phyloP scores from a whole-genome alignment of 2,329 filamentous ascomycete genomes.

The Neonectria sp. region DNA sequence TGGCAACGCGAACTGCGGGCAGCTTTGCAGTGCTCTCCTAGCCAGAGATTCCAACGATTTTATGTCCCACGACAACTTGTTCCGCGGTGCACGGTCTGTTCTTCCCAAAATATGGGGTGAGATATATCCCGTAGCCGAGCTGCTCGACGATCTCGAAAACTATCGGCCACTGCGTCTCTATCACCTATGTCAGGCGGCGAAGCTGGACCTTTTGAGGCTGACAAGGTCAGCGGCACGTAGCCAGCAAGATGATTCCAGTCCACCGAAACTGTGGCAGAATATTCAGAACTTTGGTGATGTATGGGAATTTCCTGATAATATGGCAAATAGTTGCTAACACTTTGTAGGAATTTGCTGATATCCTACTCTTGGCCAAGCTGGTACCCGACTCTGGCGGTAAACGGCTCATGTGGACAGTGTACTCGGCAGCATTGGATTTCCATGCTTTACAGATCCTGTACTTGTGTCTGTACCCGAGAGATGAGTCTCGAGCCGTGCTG shows the following conservation, averaged over 20 bases:
- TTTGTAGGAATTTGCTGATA: slow-evolving; percentile 39
- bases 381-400: slow-evolving; percentile 28
- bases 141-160: slow-evolving; percentile 41
- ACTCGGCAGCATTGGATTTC: slow-evolving; percentile 38
- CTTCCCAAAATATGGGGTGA: slow-evolving; percentile 44
- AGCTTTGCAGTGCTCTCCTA: slow-evolving; percentile 39
- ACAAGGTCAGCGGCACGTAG: slow-evolving; percentile 17
- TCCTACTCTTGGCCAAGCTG: slow-evolving; percentile 28
- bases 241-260: neutral
- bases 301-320: neutral
- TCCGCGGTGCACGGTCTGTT: slow-evolving; percentile 36
- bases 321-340: neutral
- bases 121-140: slow-evolving; percentile 35
- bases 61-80: slow-evolving; percentile 42
- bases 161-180: slow-evolving; percentile 37
- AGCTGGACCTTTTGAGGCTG: slow-evolving; percentile 36
- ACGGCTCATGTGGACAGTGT: slow-evolving; percentile 45
- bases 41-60: slow-evolving; percentile 39
- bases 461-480: slow-evolving; percentile 9
- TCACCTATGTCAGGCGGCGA: slow-evolving; percentile 40
- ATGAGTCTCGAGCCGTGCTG: neutral
- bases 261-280: slow-evolving; percentile 29
- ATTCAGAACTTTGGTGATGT: slow-evolving; percentile 40
- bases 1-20: slow-evolving; percentile 30
- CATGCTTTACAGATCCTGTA: slow-evolving; percentile 36